These are phyloP conservation scores for Ensete ventricosum DNA, from an alignment of 176 grass and related monocot genomes.

Conservation along the genomic window DNA sequence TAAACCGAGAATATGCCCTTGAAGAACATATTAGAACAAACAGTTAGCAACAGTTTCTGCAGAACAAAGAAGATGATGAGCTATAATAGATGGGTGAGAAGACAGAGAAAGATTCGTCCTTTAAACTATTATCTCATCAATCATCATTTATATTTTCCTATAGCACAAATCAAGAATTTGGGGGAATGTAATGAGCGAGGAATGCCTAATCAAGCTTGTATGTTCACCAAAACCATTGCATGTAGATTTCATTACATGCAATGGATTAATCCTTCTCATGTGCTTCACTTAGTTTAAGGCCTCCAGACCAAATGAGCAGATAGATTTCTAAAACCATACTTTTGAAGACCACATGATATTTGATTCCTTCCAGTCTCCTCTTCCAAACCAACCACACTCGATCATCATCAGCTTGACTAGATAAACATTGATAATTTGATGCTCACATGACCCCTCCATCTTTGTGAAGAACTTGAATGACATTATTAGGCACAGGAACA, in stretches of 20 bases:
- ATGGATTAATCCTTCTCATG: background rate
- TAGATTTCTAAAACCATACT: no score
- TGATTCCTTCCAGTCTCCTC: background rate
- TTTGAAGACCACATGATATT: background rate
- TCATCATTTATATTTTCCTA: background rate
- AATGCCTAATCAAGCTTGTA: background rate
- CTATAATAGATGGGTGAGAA: no score
- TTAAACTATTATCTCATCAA: background rate
- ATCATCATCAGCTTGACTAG: background rate
- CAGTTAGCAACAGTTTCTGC: background rate
- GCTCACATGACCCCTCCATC: background rate
- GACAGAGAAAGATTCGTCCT: background rate
- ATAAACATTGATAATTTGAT: background rate
- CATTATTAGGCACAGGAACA: background rate
- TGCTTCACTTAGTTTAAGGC: background rate
- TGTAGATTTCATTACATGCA: background rate
- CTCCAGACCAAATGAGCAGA: no score
- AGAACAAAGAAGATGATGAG: background rate
- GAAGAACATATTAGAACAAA: background rate
- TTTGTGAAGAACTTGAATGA: background rate
- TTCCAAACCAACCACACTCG: conserved; percentile 1
- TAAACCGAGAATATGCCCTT: no score
- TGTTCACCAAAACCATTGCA: background rate
- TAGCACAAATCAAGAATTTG: background rate
- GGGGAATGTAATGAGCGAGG: background rate